Percentiles rank a stretch among this genome's conserved stretches.
phyloP scores from a whole-genome alignment of 805 yeast species.

The Saturnispora serradocipensis region DNA sequence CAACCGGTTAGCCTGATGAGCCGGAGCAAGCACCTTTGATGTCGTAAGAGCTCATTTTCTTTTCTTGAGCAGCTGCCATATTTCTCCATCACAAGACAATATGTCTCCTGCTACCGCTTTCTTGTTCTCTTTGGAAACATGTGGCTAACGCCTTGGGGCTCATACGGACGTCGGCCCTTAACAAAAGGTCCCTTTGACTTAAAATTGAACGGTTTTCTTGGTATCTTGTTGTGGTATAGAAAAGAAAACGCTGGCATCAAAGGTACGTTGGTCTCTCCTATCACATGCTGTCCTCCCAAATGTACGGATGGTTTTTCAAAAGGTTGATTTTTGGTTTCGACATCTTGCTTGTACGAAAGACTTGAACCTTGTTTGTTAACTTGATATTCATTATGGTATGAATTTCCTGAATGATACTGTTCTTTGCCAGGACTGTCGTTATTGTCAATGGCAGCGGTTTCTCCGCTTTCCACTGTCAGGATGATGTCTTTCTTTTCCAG shows the following conservation, averaged over 20 bases:
- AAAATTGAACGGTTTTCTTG: neutral
- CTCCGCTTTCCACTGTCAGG: neutral
- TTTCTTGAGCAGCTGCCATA: neutral
- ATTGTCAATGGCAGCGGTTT: neutral
- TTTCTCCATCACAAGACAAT: neutral
- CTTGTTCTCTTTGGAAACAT: neutral
- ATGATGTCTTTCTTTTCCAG: neutral
- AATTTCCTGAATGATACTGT: neutral
- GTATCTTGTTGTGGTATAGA: neutral
- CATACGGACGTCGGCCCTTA: neutral
- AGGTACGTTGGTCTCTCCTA: neutral
- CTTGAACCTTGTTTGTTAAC: neutral
- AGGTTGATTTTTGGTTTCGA: neutral
- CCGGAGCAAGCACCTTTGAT: neutral
- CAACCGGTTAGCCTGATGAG: neutral
- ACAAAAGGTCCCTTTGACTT: neutral
- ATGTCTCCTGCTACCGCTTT: neutral
- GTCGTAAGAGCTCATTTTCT: neutral
- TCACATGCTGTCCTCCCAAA: neutral
- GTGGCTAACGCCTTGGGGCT: neutral
- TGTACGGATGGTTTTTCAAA: neutral
- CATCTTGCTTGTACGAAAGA: neutral
- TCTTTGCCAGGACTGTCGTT: too few species aligned
- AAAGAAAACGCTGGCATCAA: neutral
- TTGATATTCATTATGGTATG: neutral